Base-by-base conservation (phyloP, 768 basidiomycete species). In the Amanita inopinata region DNA sequence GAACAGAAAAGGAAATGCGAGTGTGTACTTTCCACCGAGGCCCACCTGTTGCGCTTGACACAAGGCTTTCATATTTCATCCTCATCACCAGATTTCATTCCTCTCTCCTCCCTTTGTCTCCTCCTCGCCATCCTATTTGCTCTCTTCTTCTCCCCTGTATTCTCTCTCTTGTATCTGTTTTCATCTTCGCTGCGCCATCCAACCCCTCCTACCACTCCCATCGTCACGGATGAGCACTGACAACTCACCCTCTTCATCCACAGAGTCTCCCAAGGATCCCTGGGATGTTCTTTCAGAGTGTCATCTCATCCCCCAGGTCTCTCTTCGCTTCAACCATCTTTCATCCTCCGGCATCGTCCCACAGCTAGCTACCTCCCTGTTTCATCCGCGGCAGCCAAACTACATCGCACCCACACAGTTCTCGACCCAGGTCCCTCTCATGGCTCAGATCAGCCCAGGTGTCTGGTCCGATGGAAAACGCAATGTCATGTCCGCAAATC, bases 401-500 rank as follows among this genome's bases (percentile, higher is more conserved):
- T 46, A 48, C 34, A 34, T 41, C 10, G 34, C 35, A 38, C 30
- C 34, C 33, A 55, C 51, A 20, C 48, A 49, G 11, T 56, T 54
- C 40, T 34, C 57, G 3, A 56, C 53, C 5, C 18, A 48, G 2
- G 45, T 60, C 6, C 60, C 59, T 4, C 33, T 36, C 9, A 48
- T 54, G 43, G 49, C 51, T 10, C 50, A 66, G 52, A 58, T 64
- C 46, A 53, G 56, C 36, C 59, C 52, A 12, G 69, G 69, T 9
- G 60, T 71, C 12, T 67, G 62, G 61, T 54, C 55, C 9, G 60
- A 69, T 46, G 65, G 66, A 8, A 55, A 55, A 28, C 53, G 57
- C 40, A 43, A 64, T 22, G 59, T 70, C 17, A 63, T 71, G 50
- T 74, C 73, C 12, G 62, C 66, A 10, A 66, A 64, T 28, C 63